Base-by-base conservation (phyloP, 352 stramenopile species). In the Pythium pyrilobum region DNA sequence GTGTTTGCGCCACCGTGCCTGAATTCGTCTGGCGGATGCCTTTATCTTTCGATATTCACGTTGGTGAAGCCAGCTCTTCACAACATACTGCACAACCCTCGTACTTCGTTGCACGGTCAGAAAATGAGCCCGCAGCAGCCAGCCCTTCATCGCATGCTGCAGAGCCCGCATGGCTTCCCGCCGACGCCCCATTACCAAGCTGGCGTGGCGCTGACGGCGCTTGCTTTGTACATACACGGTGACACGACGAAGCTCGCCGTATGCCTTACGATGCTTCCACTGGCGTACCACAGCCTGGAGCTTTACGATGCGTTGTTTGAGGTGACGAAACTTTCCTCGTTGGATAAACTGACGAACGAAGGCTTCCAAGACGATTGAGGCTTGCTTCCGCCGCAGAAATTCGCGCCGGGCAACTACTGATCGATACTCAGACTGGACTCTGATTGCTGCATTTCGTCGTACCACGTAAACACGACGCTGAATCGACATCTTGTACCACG, bases 281-380 rank as follows among this genome's bases (percentile, higher is more conserved):
- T 77, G 71, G 0, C 81, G 67, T 27, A 80, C 65, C 12, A 87
- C 56, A 8, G 81, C 74, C 46, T 93, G 82, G 2, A 81, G 57
- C 36, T 74, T 77, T 0, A 88, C 75, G n/a, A 93, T 71, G 9
- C 71, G 57, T 5, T 64, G 37, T 62, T 93, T 90, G n/a, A 91
- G 62, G 21, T 58, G 52, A 23, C 64, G 69, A 45, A 93, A 93
- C 42, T 77, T 74, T 12, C 67, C 70, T 2, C 74, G 69, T 52
- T 89, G 74, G 5, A 91, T 43, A 42, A 81, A 54, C 54, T 93
- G 82, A 1, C 83, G 83, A 7, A 87, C 66, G 45, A 89, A 87
- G 2, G 83, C 69, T 21, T 77, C 67, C 9, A 91, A 25, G n/a
- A 79, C 70, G 18, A 89, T 86, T 4, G 71, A 77, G 5, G 81